Percentiles rank a stretch among this genome's conserved stretches.
Conservation (phyloP, 2,329 filamentous ascomycete species). For the Colletotrichum orchidophilum region DNA sequence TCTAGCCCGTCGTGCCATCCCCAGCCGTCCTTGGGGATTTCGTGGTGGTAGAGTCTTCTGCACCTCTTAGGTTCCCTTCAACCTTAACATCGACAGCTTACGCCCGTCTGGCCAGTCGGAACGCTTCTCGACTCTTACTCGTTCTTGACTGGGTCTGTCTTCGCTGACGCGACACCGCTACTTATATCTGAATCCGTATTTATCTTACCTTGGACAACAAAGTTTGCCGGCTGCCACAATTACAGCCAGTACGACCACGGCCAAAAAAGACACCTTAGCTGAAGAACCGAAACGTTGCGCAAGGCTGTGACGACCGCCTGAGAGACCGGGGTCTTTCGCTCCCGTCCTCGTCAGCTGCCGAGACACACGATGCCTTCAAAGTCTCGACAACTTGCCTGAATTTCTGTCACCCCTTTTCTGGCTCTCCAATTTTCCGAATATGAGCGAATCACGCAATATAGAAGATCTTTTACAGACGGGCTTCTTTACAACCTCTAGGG, state of each 20-base stretch:
- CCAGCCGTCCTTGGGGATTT: neutral
- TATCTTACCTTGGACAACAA: neutral
- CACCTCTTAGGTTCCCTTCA: neutral
- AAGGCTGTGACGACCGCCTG: slow-evolving; percentile 15
- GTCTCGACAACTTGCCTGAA: slow-evolving; percentile 9
- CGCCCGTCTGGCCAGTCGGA: slow-evolving; percentile 6
- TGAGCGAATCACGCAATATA: slow-evolving; percentile 56
- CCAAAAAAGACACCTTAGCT: neutral
- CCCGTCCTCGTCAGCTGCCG: slow-evolving; percentile 9
- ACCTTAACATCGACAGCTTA: neutral
- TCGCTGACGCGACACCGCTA: slow-evolving; percentile 1
- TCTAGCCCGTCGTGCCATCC: neutral
- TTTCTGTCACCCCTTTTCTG: slow-evolving; percentile 1
- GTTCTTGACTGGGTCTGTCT: neutral
- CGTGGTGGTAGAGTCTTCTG: neutral
- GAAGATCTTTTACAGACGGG: slow-evolving; percentile 59
- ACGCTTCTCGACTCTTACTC: slow-evolving; percentile 7
- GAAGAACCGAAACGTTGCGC: neutral
- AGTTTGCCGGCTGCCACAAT: neutral
- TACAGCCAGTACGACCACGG: slow-evolving; percentile 5
- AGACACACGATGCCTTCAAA: slow-evolving; percentile 28
- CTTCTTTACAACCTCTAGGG: slow-evolving; percentile 59
- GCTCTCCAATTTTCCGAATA: slow-evolving; percentile 38
- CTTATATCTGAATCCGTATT: neutral
- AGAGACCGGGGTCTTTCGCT: slow-evolving; percentile 4